phyloP scores from a whole-genome alignment of 1,139 yeast species.

The Pichia sp. region DNA sequence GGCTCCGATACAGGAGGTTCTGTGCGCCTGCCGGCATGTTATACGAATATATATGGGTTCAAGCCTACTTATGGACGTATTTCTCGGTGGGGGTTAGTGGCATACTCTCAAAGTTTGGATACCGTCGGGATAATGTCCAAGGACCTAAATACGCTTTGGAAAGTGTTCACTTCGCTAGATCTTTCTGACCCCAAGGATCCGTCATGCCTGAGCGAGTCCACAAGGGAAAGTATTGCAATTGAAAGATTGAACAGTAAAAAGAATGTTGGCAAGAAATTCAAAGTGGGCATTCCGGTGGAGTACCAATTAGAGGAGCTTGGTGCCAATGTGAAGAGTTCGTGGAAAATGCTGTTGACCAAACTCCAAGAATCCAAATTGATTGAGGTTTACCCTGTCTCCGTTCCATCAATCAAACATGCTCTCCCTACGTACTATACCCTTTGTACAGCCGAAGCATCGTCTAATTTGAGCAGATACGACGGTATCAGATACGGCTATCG shows the following conservation, averaged over 20 bases:
- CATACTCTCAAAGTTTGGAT: constrained; percentile 92
- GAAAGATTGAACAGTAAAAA: constrained; percentile 16
- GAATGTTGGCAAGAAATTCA: constrained; percentile 28
- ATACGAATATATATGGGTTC: constrained; percentile 78
- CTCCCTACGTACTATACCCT: constrained; percentile 84
- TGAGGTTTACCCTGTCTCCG: constrained; percentile 54
- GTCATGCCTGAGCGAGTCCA: constrained; percentile 50
- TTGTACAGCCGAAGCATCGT: constrained; percentile 91
- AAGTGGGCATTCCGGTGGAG: constrained; percentile 71
- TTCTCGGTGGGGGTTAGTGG: constrained; percentile 86
- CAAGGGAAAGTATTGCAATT: constrained; percentile 31
- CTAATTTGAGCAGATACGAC: constrained; percentile 84
- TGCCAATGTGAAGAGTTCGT: constrained; percentile 40
- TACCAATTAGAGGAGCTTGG: constrained; percentile 56
- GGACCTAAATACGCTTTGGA: constrained; percentile 39
- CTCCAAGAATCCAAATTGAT: constrained; percentile 47
- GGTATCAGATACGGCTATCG: constrained; percentile 80
- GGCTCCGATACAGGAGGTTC: constrained; percentile 99
- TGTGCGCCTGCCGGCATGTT: constrained; percentile 85
- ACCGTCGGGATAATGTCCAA: constrained; percentile 81
- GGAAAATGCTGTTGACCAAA: constrained; percentile 43
- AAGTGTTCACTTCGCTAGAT: constrained; percentile 56
- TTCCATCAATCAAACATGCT: constrained; percentile 64
- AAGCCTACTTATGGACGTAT: constrained; percentile 91
- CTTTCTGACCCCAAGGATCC: constrained; percentile 72